Evolutionary conservation across 495 filamentous ascomycete species (phyloP), one percentile per base, ranked within the genome.

Genomic region (Podospora fimiseda): DNA sequence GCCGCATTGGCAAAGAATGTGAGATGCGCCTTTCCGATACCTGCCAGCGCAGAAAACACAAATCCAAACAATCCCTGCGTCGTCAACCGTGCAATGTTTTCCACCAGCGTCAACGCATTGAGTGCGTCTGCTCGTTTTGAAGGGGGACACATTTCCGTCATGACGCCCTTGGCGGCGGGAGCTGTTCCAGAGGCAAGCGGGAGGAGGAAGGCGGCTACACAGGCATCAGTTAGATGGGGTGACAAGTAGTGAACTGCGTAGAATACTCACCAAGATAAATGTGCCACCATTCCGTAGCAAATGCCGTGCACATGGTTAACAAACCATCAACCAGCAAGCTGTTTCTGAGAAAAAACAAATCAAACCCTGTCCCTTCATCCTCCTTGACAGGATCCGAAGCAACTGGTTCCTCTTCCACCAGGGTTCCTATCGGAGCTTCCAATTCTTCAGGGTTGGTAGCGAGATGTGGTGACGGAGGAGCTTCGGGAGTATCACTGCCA

Each of bases 141-240:
- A 1, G 71, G 56, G 2, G 74, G 52, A 37, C 76, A 77, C 71
- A 82, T 71, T 39, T 79, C 74, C 14, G 79, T 71, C 65, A 82
- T 79, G 24, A 79, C 77, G 15, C 79, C 79, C 48, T 81, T 82
- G 13, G 78, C 75, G 0, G 78, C 77, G 1, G 78, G 70, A 1
- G 77, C 78, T 0, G 78, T 74, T 0, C 79, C 79, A 0, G 78
- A 77, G 1, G 73, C 79, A 23, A 82, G 73, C 0, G 79, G 79
- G 1, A 82, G 60, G n/a, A 76, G 46, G 50, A 70, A 69, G 0
- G 72, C 69, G 14, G 72, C 73, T 67, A 8, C 4, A 11, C 2
- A 33, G 49, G n/a, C 13, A 14, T 45, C 50, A 27, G 46, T 55
- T 18, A 60, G 36, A 45, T 16, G 30, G 1, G 4, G 2, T 11